Percentiles rank a stretch among this genome's conserved stretches.
These are phyloP conservation scores for Cairneyella variabilis DNA, from an alignment of 495 filamentous ascomycete species.

Conservation along the genomic window DNA sequence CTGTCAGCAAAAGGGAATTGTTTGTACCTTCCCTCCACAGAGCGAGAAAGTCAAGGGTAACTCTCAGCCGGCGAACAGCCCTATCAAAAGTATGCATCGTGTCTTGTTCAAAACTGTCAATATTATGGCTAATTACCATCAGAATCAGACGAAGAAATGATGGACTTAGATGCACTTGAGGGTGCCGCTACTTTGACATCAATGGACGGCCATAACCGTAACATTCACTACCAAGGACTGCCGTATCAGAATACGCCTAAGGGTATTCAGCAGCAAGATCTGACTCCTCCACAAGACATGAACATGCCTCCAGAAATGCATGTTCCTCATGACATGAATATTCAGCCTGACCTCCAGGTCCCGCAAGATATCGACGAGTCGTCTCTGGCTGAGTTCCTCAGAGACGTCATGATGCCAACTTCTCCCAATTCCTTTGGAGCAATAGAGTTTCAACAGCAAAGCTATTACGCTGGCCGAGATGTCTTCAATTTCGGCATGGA, in stretches of 20 bases:
- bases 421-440: not conserved
- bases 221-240: not conserved
- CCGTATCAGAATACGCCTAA: not conserved
- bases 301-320: not conserved
- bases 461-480: slow-evolving; percentile 17
- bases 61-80: not conserved
- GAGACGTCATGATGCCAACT: not conserved
- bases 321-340: not conserved
- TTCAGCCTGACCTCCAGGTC: not conserved
- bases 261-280: not conserved
- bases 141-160: not conserved
- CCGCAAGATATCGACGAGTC: not conserved
- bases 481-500: slow-evolving; percentile 46
- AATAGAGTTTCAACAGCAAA: not conserved
- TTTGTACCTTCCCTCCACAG: not conserved
- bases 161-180: not conserved
- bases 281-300: not conserved
- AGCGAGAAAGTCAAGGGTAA: not conserved
- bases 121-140: not conserved
- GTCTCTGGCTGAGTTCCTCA: not conserved
- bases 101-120: not conserved
- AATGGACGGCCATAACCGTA: not conserved
- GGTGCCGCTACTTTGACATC: not conserved
- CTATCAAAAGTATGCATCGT: not conserved
- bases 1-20: slow-evolving; percentile 33